phyloP scores from a whole-genome alignment of 1,284 basidiomycete species.

The Malassezia vespertilionis region DNA sequence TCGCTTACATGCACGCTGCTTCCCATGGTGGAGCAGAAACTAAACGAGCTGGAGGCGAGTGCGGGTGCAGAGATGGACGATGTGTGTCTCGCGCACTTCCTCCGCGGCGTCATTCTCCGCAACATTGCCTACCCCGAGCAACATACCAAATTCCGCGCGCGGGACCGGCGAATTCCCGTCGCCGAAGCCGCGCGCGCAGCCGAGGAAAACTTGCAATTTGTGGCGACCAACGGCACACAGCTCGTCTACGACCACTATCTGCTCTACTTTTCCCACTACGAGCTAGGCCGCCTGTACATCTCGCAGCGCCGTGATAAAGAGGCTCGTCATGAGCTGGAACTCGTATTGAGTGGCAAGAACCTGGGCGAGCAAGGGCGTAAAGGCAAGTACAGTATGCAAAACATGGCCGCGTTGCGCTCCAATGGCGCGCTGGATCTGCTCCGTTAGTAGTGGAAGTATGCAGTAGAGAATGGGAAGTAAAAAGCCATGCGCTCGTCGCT shows the following conservation, averaged over 20 bases:
- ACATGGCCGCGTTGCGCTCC: constrained; percentile 42
- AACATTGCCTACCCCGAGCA: constrained; percentile 43
- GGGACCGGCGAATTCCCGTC: constrained; percentile 27
- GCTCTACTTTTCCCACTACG: constrained; percentile 46
- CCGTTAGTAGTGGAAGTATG: not conserved
- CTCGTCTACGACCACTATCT: constrained; percentile 41
- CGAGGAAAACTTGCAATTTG: constrained; percentile 29
- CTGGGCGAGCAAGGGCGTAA: constrained; percentile 38
- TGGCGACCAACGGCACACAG: constrained; percentile 28
- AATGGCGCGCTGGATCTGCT: constrained; percentile 32
- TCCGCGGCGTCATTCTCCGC: constrained; percentile 40
- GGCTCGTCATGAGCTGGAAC: constrained; percentile 32
- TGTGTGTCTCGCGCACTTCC: constrained; percentile 40
- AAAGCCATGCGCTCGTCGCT: not conserved
- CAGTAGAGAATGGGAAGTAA: not conserved
- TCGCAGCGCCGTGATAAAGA: constrained; percentile 16
- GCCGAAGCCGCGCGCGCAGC: constrained; percentile 30
- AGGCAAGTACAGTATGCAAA: constrained; percentile 45
- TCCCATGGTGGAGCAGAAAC: constrained; percentile 28
- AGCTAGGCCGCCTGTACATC: constrained; percentile 40
- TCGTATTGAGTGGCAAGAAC: constrained; percentile 34
- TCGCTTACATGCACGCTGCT: constrained; percentile 28
- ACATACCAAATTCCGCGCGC: constrained; percentile 28
- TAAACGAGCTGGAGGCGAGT: constrained; percentile 25
- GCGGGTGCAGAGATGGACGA: constrained; percentile 38